Evolutionary conservation across 805 yeast genomes (phyloP), one percentile per base, ranked within the genome.

Genomic region (Blastobotrys robertii): DNA sequence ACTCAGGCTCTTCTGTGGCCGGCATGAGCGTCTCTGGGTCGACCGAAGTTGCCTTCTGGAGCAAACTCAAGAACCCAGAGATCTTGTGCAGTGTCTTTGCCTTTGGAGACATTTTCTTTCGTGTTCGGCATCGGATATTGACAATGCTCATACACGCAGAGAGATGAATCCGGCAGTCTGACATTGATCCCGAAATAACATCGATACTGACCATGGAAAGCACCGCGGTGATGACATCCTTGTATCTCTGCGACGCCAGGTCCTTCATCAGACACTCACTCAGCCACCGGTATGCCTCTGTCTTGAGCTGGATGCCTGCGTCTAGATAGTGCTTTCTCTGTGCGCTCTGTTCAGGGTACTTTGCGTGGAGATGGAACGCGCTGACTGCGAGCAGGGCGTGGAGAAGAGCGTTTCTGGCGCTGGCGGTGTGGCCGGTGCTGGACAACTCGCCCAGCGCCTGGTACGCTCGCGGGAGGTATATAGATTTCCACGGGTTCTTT

Each of bases 161-260:
- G 42, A 86, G 67, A 62, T 84, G 84, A 45, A 78, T 72, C 49
- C 76, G 77, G 55, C 94, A 84, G 51, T 83, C 92, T 43, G 82
- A 79, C 88, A 84, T 83, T 1, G 90, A 78, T 2, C 95, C 95
- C 85, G 94, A 82, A 11, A 84, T 88, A 41, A 84, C 79, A 63
- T 86, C 95, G 41, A 86, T 83, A 5, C 88, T 79, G 38, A 81
- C 84, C 94, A 85, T 84, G 2, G 92, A 79, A 58, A 86, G 69
- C 15, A 84, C 79, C 1, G 94, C 92, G 40, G 85, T 82, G 22
- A 86, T 59, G 3, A 84, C 83, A 56, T 85, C 95, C 56, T 86
- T 85, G 59, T 86, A 85, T 57, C 82, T 81, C 54, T 82, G 84
- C 43, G 47, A 64, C 51, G 66, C 69, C 45, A 67, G 71, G 55